Evolutionary conservation across 768 basidiomycete genomes (phyloP).

Genomic region (Naganishia vaughanmartiniae): DNA sequence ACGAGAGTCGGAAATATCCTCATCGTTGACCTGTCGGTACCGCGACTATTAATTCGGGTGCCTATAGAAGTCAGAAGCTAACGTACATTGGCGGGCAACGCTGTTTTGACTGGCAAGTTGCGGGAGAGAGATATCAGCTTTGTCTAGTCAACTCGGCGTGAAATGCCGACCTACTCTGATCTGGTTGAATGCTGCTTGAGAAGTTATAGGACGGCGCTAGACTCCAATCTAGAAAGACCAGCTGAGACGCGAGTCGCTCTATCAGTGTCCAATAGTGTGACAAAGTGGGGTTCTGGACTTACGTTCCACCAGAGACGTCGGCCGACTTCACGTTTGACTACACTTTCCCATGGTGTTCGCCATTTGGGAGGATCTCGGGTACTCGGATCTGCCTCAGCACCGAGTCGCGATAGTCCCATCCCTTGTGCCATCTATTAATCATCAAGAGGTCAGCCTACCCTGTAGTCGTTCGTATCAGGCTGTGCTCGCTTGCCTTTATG

Average conservation of each 20-base stretch:
- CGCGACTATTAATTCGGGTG: background rate
- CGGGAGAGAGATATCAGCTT: background rate
- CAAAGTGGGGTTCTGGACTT: background rate
- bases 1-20: slow-evolving; percentile 49
- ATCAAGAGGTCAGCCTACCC: background rate
- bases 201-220: slow-evolving; percentile 51
- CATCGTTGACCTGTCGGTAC: slow-evolving; percentile 44
- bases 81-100: slow-evolving; percentile 47
- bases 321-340: slow-evolving; percentile 52
- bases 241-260: background rate
- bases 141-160: background rate
- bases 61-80: background rate
- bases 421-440: slow-evolving; percentile 50
- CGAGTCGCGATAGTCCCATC: slow-evolving; percentile 50
- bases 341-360: slow-evolving; percentile 51
- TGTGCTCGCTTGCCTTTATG: slow-evolving; percentile 45
- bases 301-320: slow-evolving; percentile 52
- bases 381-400: slow-evolving; percentile 46
- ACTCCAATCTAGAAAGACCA: slow-evolving; percentile 53
- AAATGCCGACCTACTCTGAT: slow-evolving; percentile 47
- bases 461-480: background rate
- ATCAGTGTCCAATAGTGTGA: background rate
- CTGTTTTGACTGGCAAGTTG: slow-evolving; percentile 48
- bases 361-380: slow-evolving; percentile 46
- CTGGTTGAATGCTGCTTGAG: slow-evolving; percentile 49